These are phyloP conservation scores for Dendrobium officinale DNA, from an alignment of 106 monocot genomes.

Conservation along the genomic window DNA sequence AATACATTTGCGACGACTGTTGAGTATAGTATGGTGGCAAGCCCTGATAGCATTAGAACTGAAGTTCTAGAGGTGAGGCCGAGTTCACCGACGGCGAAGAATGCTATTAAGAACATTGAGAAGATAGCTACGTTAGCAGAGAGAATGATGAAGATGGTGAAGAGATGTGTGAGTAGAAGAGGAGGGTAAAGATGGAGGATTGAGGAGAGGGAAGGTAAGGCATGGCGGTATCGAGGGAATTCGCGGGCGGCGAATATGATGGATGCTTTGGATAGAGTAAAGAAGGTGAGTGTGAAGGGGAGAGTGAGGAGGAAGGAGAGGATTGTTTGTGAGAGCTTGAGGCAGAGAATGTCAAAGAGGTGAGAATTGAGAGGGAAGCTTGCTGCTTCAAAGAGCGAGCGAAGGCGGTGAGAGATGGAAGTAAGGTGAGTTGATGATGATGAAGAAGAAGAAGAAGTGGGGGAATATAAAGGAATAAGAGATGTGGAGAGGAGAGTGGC, in stretches of 20 bases:
- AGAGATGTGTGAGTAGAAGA: slow-evolving; percentile 49
- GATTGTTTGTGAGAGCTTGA: slow-evolving; percentile 62
- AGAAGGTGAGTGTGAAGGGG: slow-evolving; percentile 64
- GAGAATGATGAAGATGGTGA: slow-evolving; percentile 42
- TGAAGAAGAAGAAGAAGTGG: slow-evolving; percentile 24
- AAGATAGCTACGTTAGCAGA: slow-evolving; percentile 58
- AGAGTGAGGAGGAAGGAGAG: slow-evolving; percentile 41
- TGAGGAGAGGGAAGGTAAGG: slow-evolving; percentile 13
- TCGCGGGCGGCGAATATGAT: slow-evolving; percentile 24
- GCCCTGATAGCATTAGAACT: slow-evolving; percentile 24
- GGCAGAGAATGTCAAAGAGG: slow-evolving; percentile 39
- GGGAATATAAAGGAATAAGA: slow-evolving; percentile 12
- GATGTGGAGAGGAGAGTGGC: slow-evolving; percentile 51
- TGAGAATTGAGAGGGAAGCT: slow-evolving; percentile 41
- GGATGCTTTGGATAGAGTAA: slow-evolving; percentile 55
- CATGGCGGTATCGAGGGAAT: neutral
- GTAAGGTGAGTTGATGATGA: slow-evolving; percentile 23
- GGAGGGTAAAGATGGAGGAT: slow-evolving; percentile 33
- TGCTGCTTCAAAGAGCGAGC: slow-evolving; percentile 45
- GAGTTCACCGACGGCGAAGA: slow-evolving; percentile 34
- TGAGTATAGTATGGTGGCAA: slow-evolving; percentile 51
- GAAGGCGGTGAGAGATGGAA: slow-evolving; percentile 33
- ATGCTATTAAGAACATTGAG: slow-evolving; percentile 42
- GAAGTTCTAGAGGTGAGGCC: slow-evolving; percentile 20
- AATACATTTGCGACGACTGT: slow-evolving; percentile 36